Evolutionary conservation across 164 flowering plant genomes (phyloP), one percentile per base, ranked within the genome.

Genomic region (Magnolia officinalis): DNA sequence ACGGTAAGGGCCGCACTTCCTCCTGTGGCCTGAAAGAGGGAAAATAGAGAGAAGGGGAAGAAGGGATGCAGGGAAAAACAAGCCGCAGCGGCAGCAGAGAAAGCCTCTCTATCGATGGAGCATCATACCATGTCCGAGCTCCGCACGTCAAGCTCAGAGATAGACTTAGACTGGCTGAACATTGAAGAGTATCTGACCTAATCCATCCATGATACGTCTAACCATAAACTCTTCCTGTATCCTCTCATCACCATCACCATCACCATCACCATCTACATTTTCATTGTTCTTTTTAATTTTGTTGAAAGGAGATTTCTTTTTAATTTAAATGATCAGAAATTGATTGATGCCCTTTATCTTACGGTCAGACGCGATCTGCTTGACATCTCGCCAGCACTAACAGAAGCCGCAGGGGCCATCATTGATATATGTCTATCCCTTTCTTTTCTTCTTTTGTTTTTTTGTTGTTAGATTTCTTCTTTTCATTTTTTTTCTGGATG

Each of bases 331-430:
- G 26, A 31, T 58, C 13, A 18, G 20, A 20, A 19, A 16, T 52
- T 52, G 11, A 61, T 8, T 45, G 16, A 72, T 63, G 65, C 2
- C n/a, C 63, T 70, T 70, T 74, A 20, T 37, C 21, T 18, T 8
- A 6, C 75, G 63, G 31, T 37, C 80, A 96, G 99, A 86, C 82
- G 90, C 59, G 97, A 96, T 88, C 88, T 94, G 87, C 89, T 96
- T 45, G 97, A 96, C 73, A 91, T 96, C 77, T 91, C 99, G 8
- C 96, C 96, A 1, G 79, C 90, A 7, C 85, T 96, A 24, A 93
- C 94, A 6, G 98, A 94, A 79, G 99, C 96, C 65, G 96, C 94
- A 66, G 99, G 98, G 63, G 99, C 97, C 68, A 91, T 96, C 70
- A 86, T 96, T 74, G 99, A 96, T 82, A 97, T 92, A 78, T 84